Evolutionary conservation across 1,139 yeast genomes (phyloP), one percentile per base, ranked within the genome.

Genomic region (Zygosaccharomyces sapae): DNA sequence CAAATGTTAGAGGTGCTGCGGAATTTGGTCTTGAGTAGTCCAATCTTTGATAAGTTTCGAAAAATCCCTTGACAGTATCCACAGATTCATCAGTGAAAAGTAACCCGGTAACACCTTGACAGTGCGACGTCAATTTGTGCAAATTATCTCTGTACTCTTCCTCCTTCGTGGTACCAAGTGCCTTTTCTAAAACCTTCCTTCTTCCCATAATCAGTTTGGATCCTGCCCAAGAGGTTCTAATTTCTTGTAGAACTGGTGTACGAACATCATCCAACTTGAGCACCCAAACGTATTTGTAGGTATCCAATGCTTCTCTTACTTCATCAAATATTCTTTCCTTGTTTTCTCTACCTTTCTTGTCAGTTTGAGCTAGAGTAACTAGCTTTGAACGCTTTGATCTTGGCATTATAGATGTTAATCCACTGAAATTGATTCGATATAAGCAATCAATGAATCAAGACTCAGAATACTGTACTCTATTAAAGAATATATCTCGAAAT

Each of bases 361-460:
- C 97, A 53, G 97, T 90, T 67, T 90, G 92, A 33, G 98, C 92
- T 60, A 92, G 76, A n/a, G 97, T 87, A 52, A 92, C 95, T 61
- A 86, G 81, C 77, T 83, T 86, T 55, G 95, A 82, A 80, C 97
- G 89, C 71, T 81, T 89, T 38, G 96, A 88, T 79, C 95, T 87
- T 55, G 97, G 96, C 97, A 89, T 89, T 51, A 56, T 71, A 16
- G 40, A 18, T 7, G 8, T 31, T 12, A 6, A 31, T 31, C 34
- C 18, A 31, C 18, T 13, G 10, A 3, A 31, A 13, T 13, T 12
- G 34, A 9, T 4, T 31, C 9, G 10, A 7, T 8, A 31, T 7
- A 12, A 8, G 18, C 6, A 6, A 16, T 12, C 8, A 16, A 31
- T 6, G 19, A 31, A 31, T 13, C 16, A 16, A 16, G 16, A 16